These are phyloP conservation scores for Scleromitrula shiraiana DNA, from an alignment of 2,329 filamentous ascomycete species.

Conservation along the genomic window DNA sequence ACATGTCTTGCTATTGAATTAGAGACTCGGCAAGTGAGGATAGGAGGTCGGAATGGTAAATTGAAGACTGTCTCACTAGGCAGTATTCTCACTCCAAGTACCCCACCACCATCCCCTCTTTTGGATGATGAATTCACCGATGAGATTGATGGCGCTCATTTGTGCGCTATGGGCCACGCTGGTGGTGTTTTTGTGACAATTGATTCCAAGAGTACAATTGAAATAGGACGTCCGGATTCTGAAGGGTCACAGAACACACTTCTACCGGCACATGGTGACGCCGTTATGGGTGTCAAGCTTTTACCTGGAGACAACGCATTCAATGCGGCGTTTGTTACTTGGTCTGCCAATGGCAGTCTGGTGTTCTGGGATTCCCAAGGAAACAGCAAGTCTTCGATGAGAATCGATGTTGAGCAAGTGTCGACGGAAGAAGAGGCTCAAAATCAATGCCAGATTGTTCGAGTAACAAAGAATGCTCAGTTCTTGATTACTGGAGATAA, in stretches of 20 bases:
- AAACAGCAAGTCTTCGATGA: slow-evolving; percentile 53
- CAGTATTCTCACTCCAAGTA: slow-evolving; percentile 28
- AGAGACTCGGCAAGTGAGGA: slow-evolving; percentile 29
- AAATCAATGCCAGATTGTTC: slow-evolving; percentile 54
- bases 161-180: slow-evolving; percentile 63
- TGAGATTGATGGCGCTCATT: slow-evolving; percentile 29
- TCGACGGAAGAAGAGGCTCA: slow-evolving; percentile 41
- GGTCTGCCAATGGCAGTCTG: slow-evolving; percentile 73
- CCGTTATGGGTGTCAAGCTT: slow-evolving; percentile 65
- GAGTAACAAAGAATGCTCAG: slow-evolving; percentile 51
- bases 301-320: slow-evolving; percentile 52
- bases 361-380: slow-evolving; percentile 78
- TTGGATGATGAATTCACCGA: slow-evolving; percentile 13
- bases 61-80: slow-evolving; percentile 45
- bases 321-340: slow-evolving; percentile 75
- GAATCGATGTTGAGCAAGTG: slow-evolving; percentile 61
- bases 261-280: slow-evolving; percentile 55
- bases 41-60: slow-evolving; percentile 32
- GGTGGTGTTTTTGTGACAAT: slow-evolving; percentile 63
- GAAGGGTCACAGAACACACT: slow-evolving; percentile 36
- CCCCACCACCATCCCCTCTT: slow-evolving; percentile 27
- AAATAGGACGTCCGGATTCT: slow-evolving; percentile 39
- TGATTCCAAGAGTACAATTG: slow-evolving; percentile 67
- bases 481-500: slow-evolving; percentile 79
- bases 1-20: slow-evolving; percentile 33